These are phyloP conservation scores for Paecilomyces sp. DNA, from an alignment of 2,329 filamentous ascomycete genomes.

Conservation along the genomic window DNA sequence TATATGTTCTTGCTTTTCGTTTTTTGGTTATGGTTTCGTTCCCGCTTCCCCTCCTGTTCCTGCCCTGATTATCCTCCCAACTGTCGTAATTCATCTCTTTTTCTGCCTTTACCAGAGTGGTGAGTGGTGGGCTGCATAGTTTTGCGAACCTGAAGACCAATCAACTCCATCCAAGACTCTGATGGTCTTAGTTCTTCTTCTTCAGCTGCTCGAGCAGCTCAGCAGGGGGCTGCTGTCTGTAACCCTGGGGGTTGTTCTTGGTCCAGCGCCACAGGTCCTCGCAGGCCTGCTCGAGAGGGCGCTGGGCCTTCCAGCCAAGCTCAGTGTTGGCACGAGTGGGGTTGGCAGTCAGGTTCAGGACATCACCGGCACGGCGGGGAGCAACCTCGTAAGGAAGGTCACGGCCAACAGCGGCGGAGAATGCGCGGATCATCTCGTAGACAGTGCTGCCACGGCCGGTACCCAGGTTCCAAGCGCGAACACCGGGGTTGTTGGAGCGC, in stretches of 20 bases:
- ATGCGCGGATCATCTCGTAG: constrained; percentile 95
- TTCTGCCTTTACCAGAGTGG: constrained; percentile 18
- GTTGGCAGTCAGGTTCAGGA: constrained; percentile 90
- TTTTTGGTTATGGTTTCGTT: neutral
- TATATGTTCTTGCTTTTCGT: neutral
- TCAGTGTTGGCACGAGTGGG: constrained; percentile 80
- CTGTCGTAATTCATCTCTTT: neutral
- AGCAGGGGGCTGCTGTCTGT: constrained; percentile 82
- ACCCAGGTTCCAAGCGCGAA: constrained; percentile 93
- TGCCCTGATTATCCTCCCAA: neutral
- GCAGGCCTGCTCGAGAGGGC: constrained; percentile 87
- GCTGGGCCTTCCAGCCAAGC: constrained; percentile 84
- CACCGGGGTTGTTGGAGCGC: constrained; percentile 73
- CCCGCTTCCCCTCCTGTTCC: neutral
- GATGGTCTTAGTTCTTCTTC: constrained; percentile 12
- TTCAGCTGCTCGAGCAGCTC: constrained; percentile 58
- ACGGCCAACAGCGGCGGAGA: constrained; percentile 76
- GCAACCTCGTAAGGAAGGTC: constrained; percentile 83
- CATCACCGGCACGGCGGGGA: constrained; percentile 75
- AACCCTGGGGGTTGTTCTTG: constrained; percentile 90
- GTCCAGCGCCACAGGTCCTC: constrained; percentile 96
- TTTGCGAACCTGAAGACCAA: neutral
- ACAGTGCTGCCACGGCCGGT: constrained; percentile 93
- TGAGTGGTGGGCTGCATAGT: neutral
- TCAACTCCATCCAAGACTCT: neutral